Evolutionary conservation across 768 basidiomycete species (phyloP), one percentile per base, ranked within the genome.

Genomic region (Fomitopsis serialis): DNA sequence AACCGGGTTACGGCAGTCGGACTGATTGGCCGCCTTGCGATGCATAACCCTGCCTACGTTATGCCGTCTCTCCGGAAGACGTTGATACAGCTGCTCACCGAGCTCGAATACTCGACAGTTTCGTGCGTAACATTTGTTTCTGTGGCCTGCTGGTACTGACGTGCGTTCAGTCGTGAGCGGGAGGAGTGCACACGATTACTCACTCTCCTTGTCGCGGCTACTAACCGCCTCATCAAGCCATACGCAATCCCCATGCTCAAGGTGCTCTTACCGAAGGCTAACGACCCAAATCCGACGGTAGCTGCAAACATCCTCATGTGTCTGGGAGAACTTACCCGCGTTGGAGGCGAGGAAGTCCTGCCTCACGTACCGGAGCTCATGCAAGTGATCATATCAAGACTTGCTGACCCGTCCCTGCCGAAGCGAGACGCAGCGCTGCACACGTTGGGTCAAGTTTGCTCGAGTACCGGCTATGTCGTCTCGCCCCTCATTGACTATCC

Each of bases 11-110:
- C 87, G n/a, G 95, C 95, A 2, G 91, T 98, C 49, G 72, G 73
- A 21, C 78, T 98, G 57, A 98, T 99, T 54, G 97, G 97, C 1
- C 85, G 97, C 24, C 80, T 99, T 23, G 92, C 95, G 2, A 83
- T 85, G 60, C 91, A 96, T 69, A 99, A 99, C 63, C 97, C 97
- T 0, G 97, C 97, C 15, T 97, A 98, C 73, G 94, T 99, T 19
- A 98, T 99, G 89, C 96, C 97, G 9, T 93, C 92, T 3, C 75
- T 99, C 22, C 81, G 97, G 45, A 98, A 98, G 69, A 87, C 94
- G 1, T 75, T 99, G 54, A 97, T 98, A 52, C 96, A 98, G 66
- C 79, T 99, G 7, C 75, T 99, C 54, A 98, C 97, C 0, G 97
- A 98, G 70, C 73, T 99, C 35, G 95, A 98, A 71, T 98, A 98